Percentiles rank a stretch among this genome's conserved stretches.
These are phyloP conservation scores for Penicillium riverlandense DNA, from an alignment of 495 filamentous ascomycete species.

Conservation along the genomic window DNA sequence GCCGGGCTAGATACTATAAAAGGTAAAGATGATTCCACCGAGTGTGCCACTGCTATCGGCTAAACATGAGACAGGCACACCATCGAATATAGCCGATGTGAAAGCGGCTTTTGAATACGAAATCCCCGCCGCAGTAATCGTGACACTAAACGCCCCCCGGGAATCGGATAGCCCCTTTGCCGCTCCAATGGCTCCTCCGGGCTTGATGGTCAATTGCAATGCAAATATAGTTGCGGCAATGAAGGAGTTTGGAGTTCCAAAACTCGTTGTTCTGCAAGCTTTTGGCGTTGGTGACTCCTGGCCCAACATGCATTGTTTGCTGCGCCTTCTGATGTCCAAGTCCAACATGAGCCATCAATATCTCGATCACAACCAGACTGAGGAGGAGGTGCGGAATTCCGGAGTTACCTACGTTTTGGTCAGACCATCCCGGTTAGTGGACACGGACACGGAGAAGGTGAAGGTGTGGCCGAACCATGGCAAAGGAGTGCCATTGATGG, in stretches of 20 bases:
- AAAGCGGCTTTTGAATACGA: background rate
- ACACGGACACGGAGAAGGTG: constrained; percentile 9
- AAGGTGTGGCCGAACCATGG: constrained; percentile 22
- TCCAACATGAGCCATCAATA: constrained; percentile 40
- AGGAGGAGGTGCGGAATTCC: constrained; percentile 29
- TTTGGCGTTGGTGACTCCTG: constrained; percentile 41
- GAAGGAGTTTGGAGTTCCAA: constrained; percentile 28
- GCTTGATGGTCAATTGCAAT: constrained; percentile 38
- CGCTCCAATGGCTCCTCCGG: constrained; percentile 24
- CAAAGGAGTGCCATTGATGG: constrained; percentile 21
- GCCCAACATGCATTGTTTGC: constrained; percentile 32
- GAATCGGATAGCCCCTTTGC: constrained; percentile 31
- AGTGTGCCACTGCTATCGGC: background rate
- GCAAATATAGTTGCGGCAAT: constrained; percentile 33
- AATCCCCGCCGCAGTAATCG: constrained; percentile 30
- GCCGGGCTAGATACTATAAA: constrained; percentile 11
- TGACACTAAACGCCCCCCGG: constrained; percentile 38
- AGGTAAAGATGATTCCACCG: constrained; percentile 7
- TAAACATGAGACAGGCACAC: background rate
- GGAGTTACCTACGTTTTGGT: constrained; percentile 37
- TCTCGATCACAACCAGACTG: constrained; percentile 35
- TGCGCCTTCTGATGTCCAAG: constrained; percentile 32
- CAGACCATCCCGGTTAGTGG: constrained; percentile 29
- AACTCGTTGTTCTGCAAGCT: constrained; percentile 38
- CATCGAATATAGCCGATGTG: too few species aligned